Evolutionary conservation across 73 alveolate genomes (phyloP), one percentile per base, ranked within the genome.

Genomic region (Paramecium sexaurelia): DNA sequence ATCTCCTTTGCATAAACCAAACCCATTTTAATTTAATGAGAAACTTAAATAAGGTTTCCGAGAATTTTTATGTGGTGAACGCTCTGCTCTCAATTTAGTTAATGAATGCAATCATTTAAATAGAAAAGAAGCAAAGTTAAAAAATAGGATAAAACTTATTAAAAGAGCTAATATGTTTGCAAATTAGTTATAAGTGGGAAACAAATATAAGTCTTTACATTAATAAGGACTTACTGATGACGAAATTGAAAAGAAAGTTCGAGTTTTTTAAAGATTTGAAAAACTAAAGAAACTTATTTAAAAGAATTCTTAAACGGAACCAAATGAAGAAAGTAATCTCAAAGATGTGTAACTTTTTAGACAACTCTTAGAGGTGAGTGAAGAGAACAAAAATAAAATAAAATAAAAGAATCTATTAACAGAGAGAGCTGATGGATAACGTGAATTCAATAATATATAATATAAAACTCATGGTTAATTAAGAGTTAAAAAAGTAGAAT

Each of bases 391-490:
- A 39, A 27, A 27, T 20, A 75, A 37, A 41, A 75, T 75, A 5
- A 37, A 37, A 40, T 75, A 75, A 40, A 75, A 22, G n/a, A 40
- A 75, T 75, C 29, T 75, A 39, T 22, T 75, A 22, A 75, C 43
- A 5, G 89, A 75, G 40, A 19, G 69, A 7, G 89, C 69, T 39
- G 43, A 35, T 75, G 89, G 89, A 27, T 3, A 75, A 22, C 89
- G 89, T 75, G 89, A 75, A 40, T 75, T 75, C 22, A n/a, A 75
- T 19, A 75, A 75, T 3, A 73, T 75, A 1, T n/a, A 29, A 43
- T 75, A 75, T 75, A n/a, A 41, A 20, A 39, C 57, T 32, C 85
- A 75, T 57, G 89, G 89, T 22, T 40, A 27, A n/a, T 40, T 75
- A 75, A 75, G 89, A 75, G 69, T 75, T 19, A 75, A 37, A 20